phyloP scores from a whole-genome alignment of 441 rosid genomes.

The Aleurites moluccanus region DNA sequence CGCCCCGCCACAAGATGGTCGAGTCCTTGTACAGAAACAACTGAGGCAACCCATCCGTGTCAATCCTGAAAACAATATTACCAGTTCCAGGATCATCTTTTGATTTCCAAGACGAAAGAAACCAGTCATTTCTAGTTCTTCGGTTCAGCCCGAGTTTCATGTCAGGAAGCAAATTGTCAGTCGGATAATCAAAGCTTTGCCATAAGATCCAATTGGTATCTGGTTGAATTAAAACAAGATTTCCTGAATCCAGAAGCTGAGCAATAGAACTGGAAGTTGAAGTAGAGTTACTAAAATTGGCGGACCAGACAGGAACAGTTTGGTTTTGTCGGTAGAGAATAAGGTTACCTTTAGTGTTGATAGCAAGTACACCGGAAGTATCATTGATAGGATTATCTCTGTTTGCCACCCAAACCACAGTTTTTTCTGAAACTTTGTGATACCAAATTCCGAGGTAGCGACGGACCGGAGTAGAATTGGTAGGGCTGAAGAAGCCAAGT shows the following conservation, averaged over 20 bases:
- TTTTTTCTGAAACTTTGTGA: slow-evolving; percentile 33
- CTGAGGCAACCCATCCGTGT: slow-evolving; percentile 53
- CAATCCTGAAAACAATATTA: slow-evolving; percentile 33
- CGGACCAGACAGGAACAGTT: slow-evolving; percentile 52
- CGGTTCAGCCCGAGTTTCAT: slow-evolving; percentile 54
- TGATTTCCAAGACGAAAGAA: slow-evolving; percentile 59
- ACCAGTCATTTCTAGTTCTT: slow-evolving; percentile 31
- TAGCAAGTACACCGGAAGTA: slow-evolving; percentile 41
- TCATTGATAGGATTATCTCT: slow-evolving; percentile 52
- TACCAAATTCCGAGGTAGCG: slow-evolving; percentile 69
- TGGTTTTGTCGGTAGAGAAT: slow-evolving; percentile 34
- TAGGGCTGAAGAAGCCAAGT: slow-evolving; percentile 59
- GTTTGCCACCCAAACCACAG: slow-evolving; percentile 70
- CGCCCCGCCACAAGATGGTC: slow-evolving; percentile 42
- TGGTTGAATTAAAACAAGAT: slow-evolving; percentile 45
- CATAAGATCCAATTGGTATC: slow-evolving; percentile 32
- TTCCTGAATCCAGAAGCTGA: slow-evolving; percentile 59
- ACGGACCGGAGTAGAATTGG: slow-evolving; percentile 28
- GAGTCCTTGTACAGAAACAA: slow-evolving; percentile 45
- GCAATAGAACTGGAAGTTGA: slow-evolving; percentile 26
- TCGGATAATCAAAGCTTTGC: slow-evolving; percentile 69
- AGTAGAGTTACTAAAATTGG: slow-evolving; percentile 36
- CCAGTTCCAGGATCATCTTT: slow-evolving; percentile 56
- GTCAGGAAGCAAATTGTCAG: slow-evolving; percentile 45
- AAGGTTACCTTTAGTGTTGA: slow-evolving; percentile 49